phyloP scores from a whole-genome alignment of 768 basidiomycete species.

The Boletellus sp. region DNA sequence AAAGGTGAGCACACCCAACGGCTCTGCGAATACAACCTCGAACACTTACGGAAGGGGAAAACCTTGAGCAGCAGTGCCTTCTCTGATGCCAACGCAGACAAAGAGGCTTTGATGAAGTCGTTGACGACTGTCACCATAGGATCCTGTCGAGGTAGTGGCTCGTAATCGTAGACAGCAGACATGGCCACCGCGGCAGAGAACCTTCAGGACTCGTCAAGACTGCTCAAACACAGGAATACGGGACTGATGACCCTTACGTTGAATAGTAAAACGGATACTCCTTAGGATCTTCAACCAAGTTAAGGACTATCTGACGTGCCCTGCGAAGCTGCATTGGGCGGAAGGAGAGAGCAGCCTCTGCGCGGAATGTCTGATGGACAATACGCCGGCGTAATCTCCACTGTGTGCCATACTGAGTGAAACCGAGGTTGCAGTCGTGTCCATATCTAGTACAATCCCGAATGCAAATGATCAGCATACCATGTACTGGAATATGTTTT shows the following conservation, averaged over 20 bases:
- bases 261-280: constrained; percentile 4
- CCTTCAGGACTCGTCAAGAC: constrained; percentile 9
- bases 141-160: constrained; percentile 7
- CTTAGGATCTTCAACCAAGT: constrained; percentile 6
- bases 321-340: constrained; percentile 14
- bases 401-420: constrained; percentile 1
- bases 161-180: constrained; percentile 13
- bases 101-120: neutral
- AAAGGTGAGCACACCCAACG: no score
- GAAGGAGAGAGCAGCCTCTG: constrained; percentile 2
- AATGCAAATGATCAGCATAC: neutral
- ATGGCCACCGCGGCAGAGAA: constrained; percentile 30
- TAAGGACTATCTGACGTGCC: constrained; percentile 9
- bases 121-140: constrained; percentile 3
- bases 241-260: neutral
- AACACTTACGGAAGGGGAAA: constrained; percentile 17
- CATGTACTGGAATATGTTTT: neutral
- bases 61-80: constrained; percentile 2
- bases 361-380: constrained; percentile 16
- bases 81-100: constrained; percentile 1
- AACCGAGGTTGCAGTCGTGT: neutral
- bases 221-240: neutral
- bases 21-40: neutral
- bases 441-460: constrained; percentile 1
- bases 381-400: constrained; percentile 19